A percentile compares a stretch with the other conserved stretches of the same genome.
Conservation (phyloP, 169 alveolate genomes). For the Perkinsus marinus region DNA sequence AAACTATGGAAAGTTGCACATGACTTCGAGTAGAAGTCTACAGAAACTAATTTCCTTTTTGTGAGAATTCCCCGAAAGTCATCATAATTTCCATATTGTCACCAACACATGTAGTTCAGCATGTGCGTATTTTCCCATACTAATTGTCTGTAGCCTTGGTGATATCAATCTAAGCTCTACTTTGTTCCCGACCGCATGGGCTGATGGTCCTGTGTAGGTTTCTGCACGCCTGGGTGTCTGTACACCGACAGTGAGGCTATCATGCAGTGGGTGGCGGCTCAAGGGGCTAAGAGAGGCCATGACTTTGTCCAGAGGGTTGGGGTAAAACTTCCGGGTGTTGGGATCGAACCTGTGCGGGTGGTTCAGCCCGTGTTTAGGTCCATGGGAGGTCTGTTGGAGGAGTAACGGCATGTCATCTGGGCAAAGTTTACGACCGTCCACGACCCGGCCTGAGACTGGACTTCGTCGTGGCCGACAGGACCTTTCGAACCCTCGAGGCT, state of each 20-base stretch:
- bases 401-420: neutral
- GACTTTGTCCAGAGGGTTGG: neutral
- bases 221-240: neutral
- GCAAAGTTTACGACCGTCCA: neutral
- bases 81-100: too few species aligned
- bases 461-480: neutral
- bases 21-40: too few species aligned
- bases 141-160: too few species aligned
- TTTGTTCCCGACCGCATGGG: too few species aligned
- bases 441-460: neutral
- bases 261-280: neutral
- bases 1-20: too few species aligned
- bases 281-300: neutral
- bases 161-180: too few species aligned
- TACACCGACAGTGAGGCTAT: neutral
- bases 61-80: too few species aligned
- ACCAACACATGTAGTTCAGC: too few species aligned
- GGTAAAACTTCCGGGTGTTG: neutral
- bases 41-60: too few species aligned
- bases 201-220: neutral
- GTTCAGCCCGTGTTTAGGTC: neutral
- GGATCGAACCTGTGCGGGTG: neutral
- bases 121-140: too few species aligned
- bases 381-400: neutral
- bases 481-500: neutral